A percentile compares a stretch with the other conserved stretches of the same genome.
Conservation (phyloP, 2,329 filamentous ascomycete genomes). For the Microcyclospora pomicola region DNA sequence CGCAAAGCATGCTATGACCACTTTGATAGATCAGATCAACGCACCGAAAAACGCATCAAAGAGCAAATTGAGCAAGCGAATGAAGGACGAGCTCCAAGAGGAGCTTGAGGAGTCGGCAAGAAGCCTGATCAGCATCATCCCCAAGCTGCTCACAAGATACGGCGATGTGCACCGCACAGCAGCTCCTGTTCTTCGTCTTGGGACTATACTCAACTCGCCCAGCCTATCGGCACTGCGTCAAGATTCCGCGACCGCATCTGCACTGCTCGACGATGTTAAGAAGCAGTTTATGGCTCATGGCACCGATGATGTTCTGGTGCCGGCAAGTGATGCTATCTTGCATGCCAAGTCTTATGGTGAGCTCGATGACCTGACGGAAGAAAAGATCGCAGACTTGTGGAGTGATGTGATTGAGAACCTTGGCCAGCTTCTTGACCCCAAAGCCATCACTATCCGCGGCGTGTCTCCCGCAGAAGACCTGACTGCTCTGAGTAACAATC, state of each 20-base stretch:
- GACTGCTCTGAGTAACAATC: slow-evolving; percentile 19
- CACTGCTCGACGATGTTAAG: slow-evolving; percentile 78
- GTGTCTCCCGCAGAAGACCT: slow-evolving; percentile 40
- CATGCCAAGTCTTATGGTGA: slow-evolving; percentile 80
- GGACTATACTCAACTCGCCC: slow-evolving; percentile 74
- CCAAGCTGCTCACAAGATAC: slow-evolving; percentile 79
- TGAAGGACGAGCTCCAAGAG: slow-evolving; percentile 50
- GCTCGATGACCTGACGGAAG: slow-evolving; percentile 70
- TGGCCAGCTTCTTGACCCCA: slow-evolving; percentile 50
- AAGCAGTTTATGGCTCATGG: slow-evolving; percentile 90
- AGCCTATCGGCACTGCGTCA: slow-evolving; percentile 81
- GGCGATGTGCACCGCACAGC: slow-evolving; percentile 80
- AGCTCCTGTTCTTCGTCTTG: slow-evolving; percentile 69
- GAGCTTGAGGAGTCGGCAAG: slow-evolving; percentile 66
- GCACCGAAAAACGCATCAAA: slow-evolving; percentile 32
- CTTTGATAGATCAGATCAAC: slow-evolving; percentile 47
- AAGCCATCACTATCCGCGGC: slow-evolving; percentile 57
- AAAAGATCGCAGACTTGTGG: slow-evolving; percentile 71
- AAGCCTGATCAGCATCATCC: slow-evolving; percentile 64
- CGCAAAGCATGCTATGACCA: slow-evolving; percentile 59
- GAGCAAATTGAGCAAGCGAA: slow-evolving; percentile 41
- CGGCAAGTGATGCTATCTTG: slow-evolving; percentile 68
- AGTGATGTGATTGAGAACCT: slow-evolving; percentile 67
- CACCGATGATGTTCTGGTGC: slow-evolving; percentile 68
- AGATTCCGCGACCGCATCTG: slow-evolving; percentile 65